Evolutionary conservation across 73 alveolate genomes (phyloP), one percentile per base, ranked within the genome.

Genomic region (Symbiodinium pilosum): DNA sequence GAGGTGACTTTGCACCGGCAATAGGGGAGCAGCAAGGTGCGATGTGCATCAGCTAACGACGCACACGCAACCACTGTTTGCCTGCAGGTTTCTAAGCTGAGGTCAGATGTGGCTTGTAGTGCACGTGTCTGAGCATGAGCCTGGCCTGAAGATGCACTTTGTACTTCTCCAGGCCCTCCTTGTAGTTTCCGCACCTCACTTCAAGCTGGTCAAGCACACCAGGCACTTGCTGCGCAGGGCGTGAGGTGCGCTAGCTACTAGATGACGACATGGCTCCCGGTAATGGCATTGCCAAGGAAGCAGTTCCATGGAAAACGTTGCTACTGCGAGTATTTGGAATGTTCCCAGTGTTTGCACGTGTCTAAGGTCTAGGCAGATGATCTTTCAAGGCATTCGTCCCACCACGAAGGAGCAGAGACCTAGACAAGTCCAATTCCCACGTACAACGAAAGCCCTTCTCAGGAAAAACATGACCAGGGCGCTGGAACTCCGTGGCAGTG

Each of bases 371-470:
- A 28, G 86, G 44, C 95, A 71, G 26, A 30, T 71, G 85, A 30
- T 71, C 85, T 34, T 71, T 71, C 85, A 71, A 34, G 43, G 95
- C 95, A 41, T 88, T 88, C 7, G 95, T 88, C 44, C 95, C 95
- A 2, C 95, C 95, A n/a, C 95, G 86, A 30, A 88, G 95, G 36
- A 88, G 95, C 43, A 88, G 43, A 24, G 95, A 52, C 94, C 84
- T 86, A 83, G 93, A 81, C n/a, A 18, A 28, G 26, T 54, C 71
- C n/a, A 21, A 34, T n/a, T n/a, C n/a, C n/a, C n/a, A n/a, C n/a
- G n/a, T n/a, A n/a, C n/a, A n/a, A n/a, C n/a, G 47, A 43, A 85
- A 38, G 34, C 14, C 44, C 71, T 54, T 54, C 71, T 21, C 16
- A 12, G 2, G 26, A 64, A 16, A n/a, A 86, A 28, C 83, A 77